Percentiles rank a stretch among this genome's conserved stretches.
These are phyloP conservation scores for Nemania sp. DNA, from an alignment of 2,329 filamentous ascomycete species.

Conservation along the genomic window DNA sequence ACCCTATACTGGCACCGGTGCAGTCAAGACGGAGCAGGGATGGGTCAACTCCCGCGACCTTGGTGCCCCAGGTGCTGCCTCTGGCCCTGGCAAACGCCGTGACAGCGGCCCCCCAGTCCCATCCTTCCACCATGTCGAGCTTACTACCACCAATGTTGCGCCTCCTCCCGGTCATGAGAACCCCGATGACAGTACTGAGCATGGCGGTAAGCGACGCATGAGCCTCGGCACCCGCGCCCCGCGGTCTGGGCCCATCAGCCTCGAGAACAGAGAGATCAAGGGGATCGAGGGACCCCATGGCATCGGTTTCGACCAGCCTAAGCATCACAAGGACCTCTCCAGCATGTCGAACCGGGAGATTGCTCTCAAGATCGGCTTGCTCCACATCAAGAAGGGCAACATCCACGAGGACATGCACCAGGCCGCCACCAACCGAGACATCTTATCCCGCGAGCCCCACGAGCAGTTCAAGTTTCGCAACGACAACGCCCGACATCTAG, in stretches of 20 bases:
- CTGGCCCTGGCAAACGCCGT: conserved; percentile 25
- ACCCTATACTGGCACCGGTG: conserved; percentile 35
- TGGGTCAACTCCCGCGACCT: conserved; percentile 30
- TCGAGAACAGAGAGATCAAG: conserved; percentile 50
- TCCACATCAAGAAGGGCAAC: conserved; percentile 27
- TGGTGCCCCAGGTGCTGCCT: conserved; percentile 22
- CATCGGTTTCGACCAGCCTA: conserved; percentile 24
- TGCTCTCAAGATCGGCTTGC: conserved; percentile 27
- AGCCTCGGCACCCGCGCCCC: conserved; percentile 20
- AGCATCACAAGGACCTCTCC: conserved; percentile 19
- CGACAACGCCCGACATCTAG: conserved; percentile 17
- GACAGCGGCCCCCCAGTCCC: conserved; percentile 17
- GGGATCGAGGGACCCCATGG: conserved; percentile 43
- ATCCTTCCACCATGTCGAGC: conserved; percentile 21
- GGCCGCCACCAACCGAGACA: conserved; percentile 21
- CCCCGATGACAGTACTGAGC: neutral
- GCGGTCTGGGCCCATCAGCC: conserved; percentile 47
- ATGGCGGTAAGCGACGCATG: conserved; percentile 6
- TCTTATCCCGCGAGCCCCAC: conserved; percentile 21
- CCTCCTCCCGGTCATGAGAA: conserved; percentile 7
- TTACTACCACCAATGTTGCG: conserved; percentile 18
- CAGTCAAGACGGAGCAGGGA: conserved; percentile 29
- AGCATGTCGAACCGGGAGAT: conserved; percentile 22
- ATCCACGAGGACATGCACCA: conserved; percentile 26
- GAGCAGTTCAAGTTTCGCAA: conserved; percentile 25